These are phyloP conservation scores for Akebia trifoliata DNA, from an alignment of 164 flowering plant genomes.

Conservation along the genomic window DNA sequence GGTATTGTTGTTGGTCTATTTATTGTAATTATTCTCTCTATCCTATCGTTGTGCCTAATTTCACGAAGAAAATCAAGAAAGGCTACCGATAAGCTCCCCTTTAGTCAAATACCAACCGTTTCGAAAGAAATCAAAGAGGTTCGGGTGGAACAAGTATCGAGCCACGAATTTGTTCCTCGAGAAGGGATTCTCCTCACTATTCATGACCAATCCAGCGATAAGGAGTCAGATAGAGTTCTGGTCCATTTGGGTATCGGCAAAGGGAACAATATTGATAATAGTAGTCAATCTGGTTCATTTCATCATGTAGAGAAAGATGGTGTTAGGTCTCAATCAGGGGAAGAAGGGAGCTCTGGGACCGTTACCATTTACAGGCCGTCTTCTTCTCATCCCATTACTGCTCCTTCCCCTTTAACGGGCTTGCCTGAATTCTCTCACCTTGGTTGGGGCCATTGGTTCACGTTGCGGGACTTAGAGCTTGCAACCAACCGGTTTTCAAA, in stretches of 20 bases:
- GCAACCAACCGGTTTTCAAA: constrained; percentile 75
- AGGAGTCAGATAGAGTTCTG: constrained; percentile 53
- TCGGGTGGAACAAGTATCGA: constrained; percentile 50
- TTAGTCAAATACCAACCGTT: constrained; percentile 40
- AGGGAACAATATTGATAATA: constrained; percentile 36
- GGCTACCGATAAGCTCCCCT: constrained; percentile 31
- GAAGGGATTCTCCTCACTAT: constrained; percentile 35
- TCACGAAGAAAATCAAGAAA: constrained; percentile 57
- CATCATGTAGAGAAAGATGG: constrained; percentile 54
- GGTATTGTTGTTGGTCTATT: constrained; percentile 46
- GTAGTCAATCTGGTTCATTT: constrained; percentile 61
- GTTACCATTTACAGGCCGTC: constrained; percentile 28
- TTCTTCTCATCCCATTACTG: constrained; percentile 42
- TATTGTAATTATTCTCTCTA: constrained; percentile 41
- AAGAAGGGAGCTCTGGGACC: constrained; percentile 35
- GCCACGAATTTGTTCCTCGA: constrained; percentile 24
- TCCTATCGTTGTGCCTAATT: constrained; percentile 49
- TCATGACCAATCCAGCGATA: constrained; percentile 50
- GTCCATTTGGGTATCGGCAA: constrained; percentile 32
- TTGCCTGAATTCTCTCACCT: constrained; percentile 85
- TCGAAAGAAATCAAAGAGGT: constrained; percentile 80
- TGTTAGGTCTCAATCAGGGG: constrained; percentile 51
- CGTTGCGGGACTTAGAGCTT: constrained; percentile 71
- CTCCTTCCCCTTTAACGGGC: constrained; percentile 67
- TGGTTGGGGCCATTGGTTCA: constrained; percentile 98